Evolutionary conservation across 23 red algal species (phyloP).

Genomic region (Gracilaria gracilis): DNA sequence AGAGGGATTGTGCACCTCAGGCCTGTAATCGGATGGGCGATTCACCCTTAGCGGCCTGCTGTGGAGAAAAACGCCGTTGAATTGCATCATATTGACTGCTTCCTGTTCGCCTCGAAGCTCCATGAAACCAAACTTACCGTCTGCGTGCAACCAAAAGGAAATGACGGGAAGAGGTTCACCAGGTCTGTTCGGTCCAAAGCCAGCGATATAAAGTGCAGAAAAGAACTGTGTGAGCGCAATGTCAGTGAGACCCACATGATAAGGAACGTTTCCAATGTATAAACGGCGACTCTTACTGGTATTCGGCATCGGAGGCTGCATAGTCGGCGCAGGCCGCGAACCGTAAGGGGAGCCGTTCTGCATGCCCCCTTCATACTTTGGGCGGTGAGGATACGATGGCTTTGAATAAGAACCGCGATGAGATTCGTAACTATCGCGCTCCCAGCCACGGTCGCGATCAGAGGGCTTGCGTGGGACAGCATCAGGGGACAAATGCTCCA

Average conservation of each 20-base stretch:
- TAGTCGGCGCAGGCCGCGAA: not conserved
- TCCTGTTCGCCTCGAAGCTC: constrained; percentile 71
- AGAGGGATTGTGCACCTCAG: constrained; percentile 46
- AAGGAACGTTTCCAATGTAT: constrained; percentile 81
- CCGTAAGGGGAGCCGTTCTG: constrained; percentile 25
- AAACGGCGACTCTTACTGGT: constrained; percentile 71
- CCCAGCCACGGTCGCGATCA: constrained; percentile 25
- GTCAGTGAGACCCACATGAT: constrained; percentile 68
- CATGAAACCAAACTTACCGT: constrained; percentile 84
- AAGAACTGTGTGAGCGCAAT: constrained; percentile 71
- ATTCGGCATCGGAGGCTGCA: constrained; percentile 14
- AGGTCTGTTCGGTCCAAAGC: constrained; percentile 49
- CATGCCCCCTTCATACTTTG: constrained; percentile 24
- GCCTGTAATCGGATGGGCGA: constrained; percentile 70
- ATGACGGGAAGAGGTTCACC: constrained; percentile 60
- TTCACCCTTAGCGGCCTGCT: constrained; percentile 68
- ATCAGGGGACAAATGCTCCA: constrained; percentile 16
- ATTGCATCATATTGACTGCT: constrained; percentile 71
- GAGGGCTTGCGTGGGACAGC: constrained; percentile 27
- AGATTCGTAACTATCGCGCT: not conserved
- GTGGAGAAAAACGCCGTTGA: constrained; percentile 63
- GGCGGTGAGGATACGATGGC: constrained; percentile 7
- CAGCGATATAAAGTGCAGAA: constrained; percentile 75
- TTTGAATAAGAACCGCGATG: constrained; percentile 25
- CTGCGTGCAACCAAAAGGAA: constrained; percentile 74